Percentiles rank a stretch among this genome's conserved stretches.
Evolutionary conservation across 2,329 filamentous ascomycete species (phyloP).

Genomic region (Phyllachora maydis): DNA sequence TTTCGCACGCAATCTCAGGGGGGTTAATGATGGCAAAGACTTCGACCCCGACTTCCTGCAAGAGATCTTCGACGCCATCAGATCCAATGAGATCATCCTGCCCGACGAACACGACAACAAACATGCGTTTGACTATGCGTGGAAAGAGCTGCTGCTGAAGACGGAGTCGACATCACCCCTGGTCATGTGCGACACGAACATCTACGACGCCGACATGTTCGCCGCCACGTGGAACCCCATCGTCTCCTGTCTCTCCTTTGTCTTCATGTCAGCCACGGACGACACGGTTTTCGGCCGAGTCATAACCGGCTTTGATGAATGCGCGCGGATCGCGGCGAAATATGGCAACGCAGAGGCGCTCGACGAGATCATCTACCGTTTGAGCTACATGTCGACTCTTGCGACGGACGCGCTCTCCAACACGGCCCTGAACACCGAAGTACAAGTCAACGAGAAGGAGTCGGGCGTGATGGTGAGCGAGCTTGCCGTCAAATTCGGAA

Average conservation of each 20-base stretch:
- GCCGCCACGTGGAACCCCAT: conserved; percentile 89
- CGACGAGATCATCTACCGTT: conserved; percentile 78
- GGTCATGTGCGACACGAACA: conserved; percentile 69
- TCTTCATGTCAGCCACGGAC: conserved; percentile 97
- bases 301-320: conserved; percentile 89
- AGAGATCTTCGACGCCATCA: conserved; percentile 80
- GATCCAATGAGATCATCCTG: conserved; percentile 81
- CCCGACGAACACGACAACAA: conserved; percentile 95
- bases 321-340: conserved; percentile 73
- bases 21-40: conserved; percentile 69
- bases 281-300: conserved; percentile 88
- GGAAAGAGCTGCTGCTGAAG: conserved; percentile 84
- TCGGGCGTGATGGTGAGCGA: conserved; percentile 99
- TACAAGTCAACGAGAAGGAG: conserved; percentile 76
- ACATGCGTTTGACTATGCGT: conserved; percentile 91
- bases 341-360: conserved; percentile 71
- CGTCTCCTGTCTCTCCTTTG: conserved; percentile 84
- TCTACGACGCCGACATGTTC: conserved; percentile 97
- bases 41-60: conserved; percentile 71
- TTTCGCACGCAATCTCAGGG: conserved; percentile 76
- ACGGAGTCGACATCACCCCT: conserved; percentile 56
- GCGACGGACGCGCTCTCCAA: conserved; percentile 57
- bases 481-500: conserved; percentile 83
- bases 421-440: conserved; percentile 82
- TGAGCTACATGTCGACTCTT: conserved; percentile 79